Evolutionary conservation across 768 basidiomycete species (phyloP), one percentile per base, ranked within the genome.

Genomic region (Gloeopeniophorella convolvens): DNA sequence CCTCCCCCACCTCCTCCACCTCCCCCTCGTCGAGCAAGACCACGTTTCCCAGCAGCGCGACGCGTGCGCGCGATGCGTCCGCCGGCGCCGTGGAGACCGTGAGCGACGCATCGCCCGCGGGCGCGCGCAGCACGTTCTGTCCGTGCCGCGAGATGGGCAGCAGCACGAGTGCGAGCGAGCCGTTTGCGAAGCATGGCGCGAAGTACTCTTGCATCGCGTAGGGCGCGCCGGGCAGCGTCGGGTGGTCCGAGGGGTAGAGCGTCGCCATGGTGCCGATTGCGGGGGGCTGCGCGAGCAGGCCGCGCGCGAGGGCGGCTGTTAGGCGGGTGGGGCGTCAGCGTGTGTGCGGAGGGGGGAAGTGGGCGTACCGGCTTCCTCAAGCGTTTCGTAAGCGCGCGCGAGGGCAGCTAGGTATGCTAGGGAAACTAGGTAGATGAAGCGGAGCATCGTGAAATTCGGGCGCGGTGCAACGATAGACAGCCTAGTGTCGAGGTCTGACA

Each of bases 121-220:
- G 58, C 3, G 72, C 68, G 20, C 61, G 64, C 18, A 76, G 59
- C 33, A 79, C 69, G 60, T 79, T 78, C 60, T 69, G 68, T 57
- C 71, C 72, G 57, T 77, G 75, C 39, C 72, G 71, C n/a, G 77
- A 76, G 46, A 78, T 78, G 13, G 76, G 74, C 42, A 79, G 66
- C 59, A 78, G 71, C 30, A 79, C 61, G 16, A 79, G 64, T 3
- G 73, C 66, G 46, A 79, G 65, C n/a, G 76, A 78, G 15, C 78
- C 77, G 59, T 78, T 78, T 26, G 56, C 40, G 54, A 73, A 66
- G 60, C 76, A 78, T 69, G 36, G 76, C 76, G 55, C 77, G n/a
- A n/a, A 78, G 57, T 78, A 79, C 61, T 78, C 77, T 59, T 76
- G 76, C 41, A 79, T 64, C 4, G 72, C 63, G 59, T 77, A 77